Base-by-base conservation (phyloP, 139 green algal genomes). In the Micractinium sp. region DNA sequence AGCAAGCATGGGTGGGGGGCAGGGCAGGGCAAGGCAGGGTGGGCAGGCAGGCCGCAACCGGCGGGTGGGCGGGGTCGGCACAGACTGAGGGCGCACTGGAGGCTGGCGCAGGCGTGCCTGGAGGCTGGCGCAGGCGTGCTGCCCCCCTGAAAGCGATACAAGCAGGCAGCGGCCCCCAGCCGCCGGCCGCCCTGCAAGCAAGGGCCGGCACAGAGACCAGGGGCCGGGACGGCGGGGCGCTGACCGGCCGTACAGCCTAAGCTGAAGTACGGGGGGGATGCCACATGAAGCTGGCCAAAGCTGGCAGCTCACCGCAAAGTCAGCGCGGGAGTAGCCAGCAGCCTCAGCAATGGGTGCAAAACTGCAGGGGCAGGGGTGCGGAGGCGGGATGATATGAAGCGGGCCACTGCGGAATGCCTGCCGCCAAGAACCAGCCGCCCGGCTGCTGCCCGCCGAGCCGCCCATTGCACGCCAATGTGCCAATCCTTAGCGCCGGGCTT, bases 341-440 rank as follows among this genome's bases (percentile, higher is more conserved):
- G 23, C n/a, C 33, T 86, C 81, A 16, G 81, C 81, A 13, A 86
- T 22, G 35, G 56, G 53, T 7, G 81, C 81, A 86, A 86, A 86
- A 12, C 80, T 85, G 80, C 79, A 66, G 78, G 36, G 79, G 73
- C n/a, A 41, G n/a, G 18, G 31, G 18, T 0, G 14, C n/a, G 33
- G 73, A 13, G 33, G 73, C 73, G 16, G 73, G 73, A 4, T 39
- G 13, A 20, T 16, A 14, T 31, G 31, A 36, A 16, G 73, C n/a
- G 14, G 18, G n/a, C 9, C n/a, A 25, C 13, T 20, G 3, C 3
- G 22, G 63, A 31, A 39, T 20, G n/a, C 12, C 2, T 13, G 31
- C 31, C 7, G 33, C 27, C 73, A 47, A 4, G 29, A 66, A 23
- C 27, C 47, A 71, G 47, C 27, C 47, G 16, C 29, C 53, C 3